Evolutionary conservation across 805 yeast species (phyloP).

Genomic region (Tetrapisispora taiwanensis): DNA sequence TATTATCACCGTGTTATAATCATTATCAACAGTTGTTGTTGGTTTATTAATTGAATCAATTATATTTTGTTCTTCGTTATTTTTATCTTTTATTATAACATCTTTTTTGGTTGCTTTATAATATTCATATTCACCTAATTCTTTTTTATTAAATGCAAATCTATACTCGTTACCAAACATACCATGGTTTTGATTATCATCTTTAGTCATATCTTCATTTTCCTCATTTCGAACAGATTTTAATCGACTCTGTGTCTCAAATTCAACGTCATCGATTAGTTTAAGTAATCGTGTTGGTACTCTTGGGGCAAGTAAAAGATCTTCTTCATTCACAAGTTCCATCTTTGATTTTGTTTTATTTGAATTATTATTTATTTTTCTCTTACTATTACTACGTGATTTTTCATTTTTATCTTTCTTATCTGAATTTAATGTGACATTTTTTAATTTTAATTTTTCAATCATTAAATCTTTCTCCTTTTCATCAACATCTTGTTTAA

Average conservation of each 20-base stretch:
- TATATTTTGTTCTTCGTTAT: not conserved
- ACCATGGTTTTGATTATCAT: slow-evolving; percentile 18
- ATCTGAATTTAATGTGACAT: not conserved
- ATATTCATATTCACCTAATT: slow-evolving; percentile 27
- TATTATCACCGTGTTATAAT: slow-evolving; percentile 15
- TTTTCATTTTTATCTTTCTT: not conserved
- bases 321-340: slow-evolving; percentile 20
- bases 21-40: not conserved
- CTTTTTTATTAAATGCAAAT: slow-evolving; percentile 25
- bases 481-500: slow-evolving; percentile 22
- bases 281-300: slow-evolving; percentile 21
- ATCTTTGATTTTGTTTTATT: not conserved
- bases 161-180: slow-evolving; percentile 27
- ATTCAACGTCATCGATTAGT: slow-evolving; percentile 20
- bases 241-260: slow-evolving; percentile 5
- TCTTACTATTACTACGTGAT: not conserved
- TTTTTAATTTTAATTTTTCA: not conserved
- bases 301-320: slow-evolving; percentile 19
- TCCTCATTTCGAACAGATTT: not conserved
- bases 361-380: not conserved
- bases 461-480: not conserved
- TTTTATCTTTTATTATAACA: not conserved
- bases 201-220: not conserved
- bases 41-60: not conserved
- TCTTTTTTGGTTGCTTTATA: slow-evolving; percentile 28